Evolutionary conservation across 768 basidiomycete species (phyloP).

Genomic region (Leccinum arenicola): DNA sequence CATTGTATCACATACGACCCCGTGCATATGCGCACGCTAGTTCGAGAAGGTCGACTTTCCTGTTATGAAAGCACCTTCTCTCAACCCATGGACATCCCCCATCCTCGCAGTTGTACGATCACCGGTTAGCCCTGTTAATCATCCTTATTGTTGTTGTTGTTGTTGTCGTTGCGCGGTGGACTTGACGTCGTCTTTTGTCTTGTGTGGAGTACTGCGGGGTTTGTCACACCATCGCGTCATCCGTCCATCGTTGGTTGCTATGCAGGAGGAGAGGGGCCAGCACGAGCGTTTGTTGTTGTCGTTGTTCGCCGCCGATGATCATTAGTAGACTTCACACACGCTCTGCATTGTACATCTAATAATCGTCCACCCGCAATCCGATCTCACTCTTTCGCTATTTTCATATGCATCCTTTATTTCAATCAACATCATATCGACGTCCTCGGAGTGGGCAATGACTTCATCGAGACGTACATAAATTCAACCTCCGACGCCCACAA

Average conservation of each 20-base stretch:
- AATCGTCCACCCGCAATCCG: slow-evolving; percentile 3
- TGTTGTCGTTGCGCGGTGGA: background rate
- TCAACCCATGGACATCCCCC: slow-evolving; percentile 15
- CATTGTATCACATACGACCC: slow-evolving; percentile 33
- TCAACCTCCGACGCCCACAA: slow-evolving; percentile 11
- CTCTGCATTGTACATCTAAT: slow-evolving; percentile 28
- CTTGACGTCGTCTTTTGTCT: background rate
- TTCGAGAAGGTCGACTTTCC: slow-evolving; percentile 10
- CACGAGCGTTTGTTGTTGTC: background rate
- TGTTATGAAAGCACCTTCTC: background rate
- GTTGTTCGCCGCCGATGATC: background rate
- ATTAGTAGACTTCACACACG: slow-evolving; percentile 22
- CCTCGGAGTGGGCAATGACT: slow-evolving; percentile 26
- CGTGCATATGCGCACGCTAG: slow-evolving; percentile 36
- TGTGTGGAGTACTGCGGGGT: slow-evolving; percentile 15
- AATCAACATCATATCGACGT: slow-evolving; percentile 1
- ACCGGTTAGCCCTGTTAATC: slow-evolving; percentile 5
- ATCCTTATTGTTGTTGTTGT: slow-evolving; percentile 8
- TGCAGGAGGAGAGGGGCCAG: slow-evolving; percentile 22
- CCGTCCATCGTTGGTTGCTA: slow-evolving; percentile 15
- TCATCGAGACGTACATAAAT: slow-evolving; percentile 12
- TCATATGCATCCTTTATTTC: background rate
- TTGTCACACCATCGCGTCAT: background rate
- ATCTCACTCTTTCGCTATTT: slow-evolving; percentile 7
- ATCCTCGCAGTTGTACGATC: slow-evolving; percentile 28